Base-by-base conservation (phyloP, 352 stramenopile species). In the Phytopythium ostracodes region DNA sequence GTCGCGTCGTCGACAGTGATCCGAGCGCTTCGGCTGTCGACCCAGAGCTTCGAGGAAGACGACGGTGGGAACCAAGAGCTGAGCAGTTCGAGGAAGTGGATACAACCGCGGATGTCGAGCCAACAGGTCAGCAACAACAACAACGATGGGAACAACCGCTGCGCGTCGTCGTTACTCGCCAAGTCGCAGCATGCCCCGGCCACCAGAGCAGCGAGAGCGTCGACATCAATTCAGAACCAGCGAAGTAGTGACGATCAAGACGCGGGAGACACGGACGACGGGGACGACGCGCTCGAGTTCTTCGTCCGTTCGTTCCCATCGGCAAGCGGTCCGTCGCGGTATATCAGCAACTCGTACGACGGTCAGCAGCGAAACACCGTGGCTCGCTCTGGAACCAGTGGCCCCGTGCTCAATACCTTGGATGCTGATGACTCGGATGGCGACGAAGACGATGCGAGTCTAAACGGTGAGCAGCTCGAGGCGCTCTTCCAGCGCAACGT, bases 401-500 rank as follows among this genome's bases (percentile, higher is more conserved):
- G 25, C 0, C 5, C 20, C 15, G 14, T 5, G 15, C 14, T n/a
- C 0, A n/a, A 36, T 11, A 43, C 64, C 65, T 9, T 66, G n/a
- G 14, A 22, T 7, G 25, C 25, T 5, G 57, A 69, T 4, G 68
- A 77, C 33, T 31, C 50, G 14, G 67, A 79, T 0, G 66, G 77
- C 31, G 36, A 60, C 5, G 56, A 62, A 14, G n/a, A 72, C 11
- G 64, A 75, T 20, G 60, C 38, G 24, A 87, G 71, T 58, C 43
- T 87, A 14, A 64, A 72, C 11, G 79, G 75, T 0, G 73, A 79
- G 25, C 67, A 81, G 47, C 75, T 87, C 9, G 74, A 87, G 60
- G 69, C 69, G 11, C 75, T 87, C 33, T 89, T 89, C 59, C 77
- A 84, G 56, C 75, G 79, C 4, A 89, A 89, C 53, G 54, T 89